Evolutionary conservation across 805 yeast genomes (phyloP).

Genomic region (Saccharomyces kudriavzevii): DNA sequence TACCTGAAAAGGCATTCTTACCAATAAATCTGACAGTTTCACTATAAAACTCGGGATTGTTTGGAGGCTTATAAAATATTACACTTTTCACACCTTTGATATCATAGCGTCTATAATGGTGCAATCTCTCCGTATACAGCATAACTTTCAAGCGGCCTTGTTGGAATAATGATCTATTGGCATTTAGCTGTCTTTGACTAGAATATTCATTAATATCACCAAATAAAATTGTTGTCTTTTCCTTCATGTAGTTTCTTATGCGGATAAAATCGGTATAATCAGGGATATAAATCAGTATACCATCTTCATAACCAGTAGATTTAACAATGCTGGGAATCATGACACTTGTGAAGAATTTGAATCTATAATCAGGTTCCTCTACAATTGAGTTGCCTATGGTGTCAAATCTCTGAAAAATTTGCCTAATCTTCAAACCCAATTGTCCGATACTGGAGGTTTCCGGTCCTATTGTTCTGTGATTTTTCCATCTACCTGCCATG

Average conservation of each 20-base stretch:
- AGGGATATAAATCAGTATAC: slow-evolving; percentile 74
- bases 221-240: slow-evolving; percentile 55
- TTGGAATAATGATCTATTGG: slow-evolving; percentile 63
- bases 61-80: slow-evolving; percentile 75
- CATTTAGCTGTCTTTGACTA: slow-evolving; percentile 56
- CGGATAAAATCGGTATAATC: slow-evolving; percentile 81
- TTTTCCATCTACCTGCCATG: slow-evolving; percentile 52
- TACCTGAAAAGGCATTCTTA: slow-evolving; percentile 41
- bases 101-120: slow-evolving; percentile 81
- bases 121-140: slow-evolving; percentile 90
- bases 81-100: slow-evolving; percentile 78
- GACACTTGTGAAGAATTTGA: slow-evolving; percentile 68
- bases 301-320: slow-evolving; percentile 56
- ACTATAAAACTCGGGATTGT: slow-evolving; percentile 73
- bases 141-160: slow-evolving; percentile 56
- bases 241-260: slow-evolving; percentile 51
- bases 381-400: slow-evolving; percentile 38
- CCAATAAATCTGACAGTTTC: slow-evolving; percentile 70
- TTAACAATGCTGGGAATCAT: slow-evolving; percentile 62
- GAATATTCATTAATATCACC: slow-evolving; percentile 81
- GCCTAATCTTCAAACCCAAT: slow-evolving; percentile 59
- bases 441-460: slow-evolving; percentile 50
- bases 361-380: slow-evolving; percentile 74
- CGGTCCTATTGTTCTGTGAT: slow-evolving; percentile 39
- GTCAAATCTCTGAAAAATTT: slow-evolving; percentile 65